Percentiles rank a stretch among this genome's conserved stretches.
Evolutionary conservation across 1,139 yeast species (phyloP).

Genomic region (Candida sanyaensis): DNA sequence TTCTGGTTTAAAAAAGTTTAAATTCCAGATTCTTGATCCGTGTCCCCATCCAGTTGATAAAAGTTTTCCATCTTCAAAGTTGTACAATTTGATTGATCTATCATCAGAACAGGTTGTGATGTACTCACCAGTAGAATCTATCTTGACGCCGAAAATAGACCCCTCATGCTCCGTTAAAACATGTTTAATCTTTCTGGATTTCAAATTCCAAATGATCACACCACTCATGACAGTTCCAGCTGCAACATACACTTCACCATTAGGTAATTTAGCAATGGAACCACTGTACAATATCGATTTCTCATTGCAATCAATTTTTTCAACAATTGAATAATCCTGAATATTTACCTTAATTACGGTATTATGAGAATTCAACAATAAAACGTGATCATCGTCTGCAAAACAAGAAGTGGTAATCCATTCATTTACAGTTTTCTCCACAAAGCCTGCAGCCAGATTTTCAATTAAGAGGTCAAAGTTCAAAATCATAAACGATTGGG

Average conservation of each 20-base stretch:
- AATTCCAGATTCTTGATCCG: constrained; percentile 88
- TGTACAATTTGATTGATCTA: constrained; percentile 80
- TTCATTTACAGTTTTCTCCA: constrained; percentile 62
- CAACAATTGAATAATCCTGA: constrained; percentile 25
- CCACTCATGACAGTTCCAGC: constrained; percentile 96
- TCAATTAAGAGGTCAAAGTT: constrained; percentile 25
- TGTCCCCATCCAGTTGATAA: constrained; percentile 95
- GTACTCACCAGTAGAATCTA: constrained; percentile 56
- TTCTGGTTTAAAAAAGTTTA: constrained; percentile 49
- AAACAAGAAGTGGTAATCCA: constrained; percentile 75
- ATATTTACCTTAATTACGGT: constrained; percentile 54
- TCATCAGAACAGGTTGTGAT: constrained; percentile 91
- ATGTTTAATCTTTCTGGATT: constrained; percentile 46
- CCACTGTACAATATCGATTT: constrained; percentile 90
- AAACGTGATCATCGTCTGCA: constrained; percentile 34
- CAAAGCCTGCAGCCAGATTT: constrained; percentile 7
- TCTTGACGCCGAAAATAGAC: constrained; percentile 78
- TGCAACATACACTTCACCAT: constrained; percentile 55
- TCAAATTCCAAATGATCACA: constrained; percentile 72
- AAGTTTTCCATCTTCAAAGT: constrained; percentile 53
- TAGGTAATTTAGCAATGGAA: constrained; percentile 51
- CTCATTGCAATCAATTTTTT: constrained; percentile 59
- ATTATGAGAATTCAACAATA: constrained; percentile 81
- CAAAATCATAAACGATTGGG: constrained; percentile 58
- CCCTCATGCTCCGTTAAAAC: constrained; percentile 81